Evolutionary conservation across 192 early-diverging fungal genomes (phyloP), one percentile per base, ranked within the genome.

Genomic region (Glomus cerebriforme): DNA sequence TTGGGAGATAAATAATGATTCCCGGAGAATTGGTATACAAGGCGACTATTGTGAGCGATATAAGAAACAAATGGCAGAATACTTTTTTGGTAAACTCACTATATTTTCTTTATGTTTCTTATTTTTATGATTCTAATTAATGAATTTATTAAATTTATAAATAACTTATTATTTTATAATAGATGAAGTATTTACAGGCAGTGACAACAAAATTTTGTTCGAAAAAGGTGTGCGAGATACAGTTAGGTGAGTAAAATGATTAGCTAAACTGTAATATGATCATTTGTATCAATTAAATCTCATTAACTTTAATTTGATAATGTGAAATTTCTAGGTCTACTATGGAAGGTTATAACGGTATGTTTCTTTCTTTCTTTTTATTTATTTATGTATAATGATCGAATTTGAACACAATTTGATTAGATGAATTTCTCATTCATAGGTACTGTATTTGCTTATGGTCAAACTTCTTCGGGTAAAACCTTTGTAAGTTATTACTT

Each of bases 371-470:
- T 54, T 54, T 49, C 22, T 22, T 19, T 43, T 43, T 1, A 0
- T 43, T 43, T 1, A n/a, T n/a, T n/a, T n/a, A n/a, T n/a, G n/a
- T n/a, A n/a, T n/a, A n/a, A n/a, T 54, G 1, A 22, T 6, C 19
- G 22, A 54, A 54, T 54, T 54, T 54, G 17, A 54, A 6, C 49
- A 6, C 49, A 17, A 22, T 54, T 22, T 54, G 19, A 19, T 22
- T 22, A n/a, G n/a, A 22, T 54, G 6, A 54, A 54, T 54, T 54
- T 54, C 49, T 74, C 8, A 60, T 34, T 9, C 15, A 37, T 77
- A 93, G 94, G 92, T 35, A 98, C 97, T 3, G 95, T 99, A 3
- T 99, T 99, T 88, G 96, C 98, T 4, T 99, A 99, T 86, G 98
- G 98, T 24, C 97, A 98, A 83, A 99, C 98, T 10, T 93, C 96